phyloP scores from a whole-genome alignment of 2,329 filamentous ascomycete species.

The Domatiomyces globalis region DNA sequence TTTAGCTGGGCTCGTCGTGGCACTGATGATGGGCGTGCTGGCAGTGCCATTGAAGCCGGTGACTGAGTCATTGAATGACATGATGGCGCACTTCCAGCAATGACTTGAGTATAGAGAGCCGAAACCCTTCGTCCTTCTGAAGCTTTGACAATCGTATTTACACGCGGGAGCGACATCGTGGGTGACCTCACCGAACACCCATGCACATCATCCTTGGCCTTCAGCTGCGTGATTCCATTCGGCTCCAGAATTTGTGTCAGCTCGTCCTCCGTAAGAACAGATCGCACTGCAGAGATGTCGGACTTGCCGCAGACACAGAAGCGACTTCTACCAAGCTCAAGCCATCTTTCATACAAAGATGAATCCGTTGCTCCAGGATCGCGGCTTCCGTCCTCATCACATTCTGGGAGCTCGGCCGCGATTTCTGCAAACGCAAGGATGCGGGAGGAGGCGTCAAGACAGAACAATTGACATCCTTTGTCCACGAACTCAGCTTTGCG shows the following conservation, averaged over 20 bases:
- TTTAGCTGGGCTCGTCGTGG: neutral
- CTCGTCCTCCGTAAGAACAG: conserved; percentile 3
- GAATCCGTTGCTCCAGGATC: neutral
- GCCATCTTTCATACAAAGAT: neutral
- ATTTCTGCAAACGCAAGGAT: conserved; percentile 13
- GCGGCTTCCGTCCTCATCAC: conserved; percentile 3
- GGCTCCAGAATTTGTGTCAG: conserved; percentile 9
- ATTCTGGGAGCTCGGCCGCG: conserved; percentile 8
- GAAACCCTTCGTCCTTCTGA: conserved; percentile 8
- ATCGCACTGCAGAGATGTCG: neutral
- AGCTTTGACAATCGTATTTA: conserved; percentile 12
- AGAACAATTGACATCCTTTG: conserved; percentile 8
- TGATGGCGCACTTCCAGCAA: neutral
- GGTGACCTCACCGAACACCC: neutral
- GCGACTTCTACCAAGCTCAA: neutral
- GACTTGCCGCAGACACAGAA: neutral
- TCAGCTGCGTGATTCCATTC: conserved; percentile 1
- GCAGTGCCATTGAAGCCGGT: neutral
- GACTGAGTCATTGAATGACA: neutral
- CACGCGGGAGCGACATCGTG: conserved; percentile 1
- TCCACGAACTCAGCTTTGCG: neutral
- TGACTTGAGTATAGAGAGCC: conserved; percentile 1
- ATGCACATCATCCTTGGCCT: neutral
- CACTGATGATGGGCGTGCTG: neutral
- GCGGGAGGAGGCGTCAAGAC: conserved; percentile 7